Evolutionary conservation across 305 asterid species (phyloP).

Genomic region (Fraxinus nigra): DNA sequence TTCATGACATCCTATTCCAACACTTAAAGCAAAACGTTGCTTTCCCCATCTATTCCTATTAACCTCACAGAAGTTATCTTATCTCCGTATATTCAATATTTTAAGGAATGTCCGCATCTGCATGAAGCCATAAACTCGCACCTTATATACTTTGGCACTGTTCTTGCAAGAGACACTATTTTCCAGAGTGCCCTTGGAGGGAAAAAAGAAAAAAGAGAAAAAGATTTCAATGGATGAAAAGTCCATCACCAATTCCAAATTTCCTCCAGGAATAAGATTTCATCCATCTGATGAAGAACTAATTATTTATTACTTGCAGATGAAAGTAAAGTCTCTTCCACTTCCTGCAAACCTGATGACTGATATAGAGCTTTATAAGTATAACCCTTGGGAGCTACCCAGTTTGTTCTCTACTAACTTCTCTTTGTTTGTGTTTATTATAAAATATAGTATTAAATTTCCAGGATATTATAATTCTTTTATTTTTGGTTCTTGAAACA

Average conservation of each 20-base stretch:
- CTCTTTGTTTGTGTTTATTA: not conserved
- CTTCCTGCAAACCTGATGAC: conserved; percentile 47
- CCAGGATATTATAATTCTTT: not conserved
- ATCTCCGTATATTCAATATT: conserved; percentile 3
- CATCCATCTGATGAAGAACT: conserved; percentile 67
- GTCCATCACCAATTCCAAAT: conserved; percentile 20
- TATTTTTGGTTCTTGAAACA: not conserved
- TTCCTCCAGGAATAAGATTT: conserved; percentile 63
- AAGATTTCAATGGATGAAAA: conserved; percentile 32
- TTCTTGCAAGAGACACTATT: conserved; percentile 18
- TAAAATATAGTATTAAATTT: not conserved
- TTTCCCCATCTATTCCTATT: conserved; percentile 6
- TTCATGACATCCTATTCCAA: not conserved
- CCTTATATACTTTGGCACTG: conserved; percentile 12
- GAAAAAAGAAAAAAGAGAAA: not conserved
- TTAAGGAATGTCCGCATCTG: conserved; percentile 17
- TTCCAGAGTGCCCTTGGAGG: not conserved
- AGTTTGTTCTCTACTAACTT: conserved; percentile 26
- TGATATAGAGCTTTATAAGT: conserved; percentile 49
- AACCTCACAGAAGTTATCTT: not conserved
- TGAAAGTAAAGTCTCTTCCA: conserved; percentile 48
- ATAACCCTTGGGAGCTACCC: conserved; percentile 67
- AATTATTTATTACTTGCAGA: conserved; percentile 39
- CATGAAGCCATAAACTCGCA: not conserved
- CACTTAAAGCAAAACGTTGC: not conserved